Evolutionary conservation across 2,329 filamentous ascomycete genomes (phyloP), one percentile per base, ranked within the genome.

Genomic region (Trichoderma atrobrunneum): DNA sequence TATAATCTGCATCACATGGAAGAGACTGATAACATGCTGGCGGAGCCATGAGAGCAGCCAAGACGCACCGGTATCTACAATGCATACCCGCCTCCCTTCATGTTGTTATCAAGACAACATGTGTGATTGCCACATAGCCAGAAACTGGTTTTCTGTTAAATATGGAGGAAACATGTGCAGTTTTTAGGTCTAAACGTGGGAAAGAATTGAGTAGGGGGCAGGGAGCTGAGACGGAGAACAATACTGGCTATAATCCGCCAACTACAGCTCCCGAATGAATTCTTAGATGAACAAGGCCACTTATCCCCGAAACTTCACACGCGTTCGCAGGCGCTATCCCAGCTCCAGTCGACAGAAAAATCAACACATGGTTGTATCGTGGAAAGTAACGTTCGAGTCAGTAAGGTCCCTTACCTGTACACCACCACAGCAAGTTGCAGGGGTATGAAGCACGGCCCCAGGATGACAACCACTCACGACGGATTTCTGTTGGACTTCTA

Each of bases 401-500:
- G 39, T 8, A 54, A 21, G 24, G 62, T 43, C 16, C 14, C 16
- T 51, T 11, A 7, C 28, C 21, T 51, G 8, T 43, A 43, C 54
- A 30, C 51, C 54, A n/a, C 18, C 64, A 43, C 64, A 21, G 24
- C 51, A 34, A 61, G 14, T 5, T 10, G 34, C 66, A 51, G 36
- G 64, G 66, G 36, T 51, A 43, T 28, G 30, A 57, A 14, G 64
- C 64, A 28, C 26, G 24, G 59, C 21, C 21, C 28, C 12, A 34
- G 28, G 67, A 63, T n/a, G 21, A 36, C 34, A 63, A 43, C 48
- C 32, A 39, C 18, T 32, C 16, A 57, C 8, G 48, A 43, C 30
- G 12, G 14, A 56, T 43, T 56, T 64, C 48, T 63, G 43, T 43
- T 48, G 32, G 60, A 57, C 48, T 64, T 70, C 68, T 70, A 57